These are phyloP conservation scores for Phoma sp. DNA, from an alignment of 2,329 filamentous ascomycete species.

Conservation along the genomic window DNA sequence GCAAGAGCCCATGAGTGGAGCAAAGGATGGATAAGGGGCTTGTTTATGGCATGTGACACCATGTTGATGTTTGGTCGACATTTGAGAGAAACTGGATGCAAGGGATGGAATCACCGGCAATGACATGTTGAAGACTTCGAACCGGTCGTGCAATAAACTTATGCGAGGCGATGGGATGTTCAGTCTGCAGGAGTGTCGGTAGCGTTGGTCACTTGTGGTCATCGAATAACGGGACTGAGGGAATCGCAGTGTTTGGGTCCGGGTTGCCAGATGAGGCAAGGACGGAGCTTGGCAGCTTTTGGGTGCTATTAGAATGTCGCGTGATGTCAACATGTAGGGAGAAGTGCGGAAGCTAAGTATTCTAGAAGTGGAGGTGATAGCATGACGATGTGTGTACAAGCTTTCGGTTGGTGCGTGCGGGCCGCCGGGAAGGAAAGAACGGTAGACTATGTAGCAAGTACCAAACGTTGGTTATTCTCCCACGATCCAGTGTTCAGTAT, in stretches of 20 bases:
- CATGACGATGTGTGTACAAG: not conserved
- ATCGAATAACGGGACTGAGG: not conserved
- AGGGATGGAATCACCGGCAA: not conserved
- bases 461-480: not conserved
- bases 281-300: not conserved
- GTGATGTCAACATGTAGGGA: not conserved
- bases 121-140: not conserved
- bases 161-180: not conserved
- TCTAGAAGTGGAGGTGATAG: not conserved
- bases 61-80: not conserved
- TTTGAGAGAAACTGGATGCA: not conserved
- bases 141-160: not conserved
- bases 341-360: not conserved
- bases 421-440: slow-evolving; percentile 2
- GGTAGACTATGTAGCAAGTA: slow-evolving; percentile 7
- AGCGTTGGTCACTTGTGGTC: not conserved
- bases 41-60: slow-evolving; percentile 9
- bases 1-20: not conserved
- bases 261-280: not conserved
- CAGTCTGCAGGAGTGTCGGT: not conserved
- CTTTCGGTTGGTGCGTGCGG: slow-evolving; percentile 6
- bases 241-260: not conserved
- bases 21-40: not conserved
- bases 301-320: not conserved
- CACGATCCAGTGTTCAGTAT: not conserved